Evolutionary conservation across 306 rosid genomes (phyloP).

Genomic region (Gynostemma pentaphyllum): DNA sequence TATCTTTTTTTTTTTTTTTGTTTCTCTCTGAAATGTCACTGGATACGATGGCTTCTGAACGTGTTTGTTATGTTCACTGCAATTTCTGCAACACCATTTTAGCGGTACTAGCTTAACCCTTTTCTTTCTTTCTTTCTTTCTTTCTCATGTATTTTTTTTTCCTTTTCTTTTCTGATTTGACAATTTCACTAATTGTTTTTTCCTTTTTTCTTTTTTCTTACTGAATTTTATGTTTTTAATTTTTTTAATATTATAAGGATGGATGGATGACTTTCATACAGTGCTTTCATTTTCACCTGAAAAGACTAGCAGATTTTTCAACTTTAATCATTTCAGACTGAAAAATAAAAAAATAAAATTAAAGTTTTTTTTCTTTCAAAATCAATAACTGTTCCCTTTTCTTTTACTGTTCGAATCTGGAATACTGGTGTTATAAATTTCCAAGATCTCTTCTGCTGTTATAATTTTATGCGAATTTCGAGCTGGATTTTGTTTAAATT

Average conservation of each 20-base stretch:
- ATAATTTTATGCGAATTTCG: conserved; percentile 36
- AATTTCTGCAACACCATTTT: conserved; percentile 99
- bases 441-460: not conserved
- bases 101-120: conserved; percentile 76
- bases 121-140: not conserved
- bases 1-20: too few relatives aligned
- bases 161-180: conserved; percentile 29
- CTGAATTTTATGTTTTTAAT: not conserved
- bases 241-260: not conserved
- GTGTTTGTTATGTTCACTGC: conserved; percentile 99
- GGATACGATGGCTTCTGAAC: conserved; percentile 91
- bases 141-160: conserved; percentile 1
- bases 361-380: not conserved
- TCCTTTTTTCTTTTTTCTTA: not conserved
- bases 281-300: conserved; percentile 14
- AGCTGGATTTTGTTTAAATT: conserved; percentile 36
- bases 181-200: conserved; percentile 6
- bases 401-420: conserved; percentile 8
- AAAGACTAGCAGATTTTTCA: not conserved
- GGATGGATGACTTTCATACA: not conserved
- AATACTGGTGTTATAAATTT: not conserved
- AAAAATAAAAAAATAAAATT: not conserved
- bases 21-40: conserved; percentile 40
- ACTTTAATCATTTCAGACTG: not conserved
- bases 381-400: not conserved